Base-by-base conservation (phyloP, 306 rosid genomes). In the Trifolium pratense region DNA sequence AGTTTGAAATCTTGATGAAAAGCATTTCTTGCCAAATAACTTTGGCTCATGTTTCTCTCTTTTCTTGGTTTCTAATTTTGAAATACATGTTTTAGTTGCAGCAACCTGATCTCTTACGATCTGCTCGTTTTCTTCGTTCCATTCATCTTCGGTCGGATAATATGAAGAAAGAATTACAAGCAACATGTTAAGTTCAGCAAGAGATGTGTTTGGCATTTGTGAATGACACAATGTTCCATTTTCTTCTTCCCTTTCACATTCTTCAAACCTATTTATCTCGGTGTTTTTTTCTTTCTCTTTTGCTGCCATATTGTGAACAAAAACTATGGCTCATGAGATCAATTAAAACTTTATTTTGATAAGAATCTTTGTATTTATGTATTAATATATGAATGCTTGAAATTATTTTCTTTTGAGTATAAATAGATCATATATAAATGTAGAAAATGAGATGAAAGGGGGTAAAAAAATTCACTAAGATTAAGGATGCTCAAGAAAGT, bases 141-240 rank as follows among this genome's bases (percentile, higher is more conserved):
- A 36, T 6, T 85, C 86, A 34, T 89, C 81, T 0, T 29, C 20
- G 12, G 3, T 25, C 14, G 83, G 25, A 16, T 15, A 25, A 40
- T 86, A 73, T 6, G 81, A 66, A 0, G 91, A 87, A 52, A 83
- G 79, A n/a, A 80, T 25, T 74, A 89, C 86, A 32, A 80, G 40
- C n/a, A 89, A 51, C 71, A 81, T 83, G 66, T 89, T 87, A 59
- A 87, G 53, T 32, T 85, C 91, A 0, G 74, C 67, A 39, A 78
- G 77, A 13, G 71, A 45, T 5, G 83, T 40, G 68, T 79, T 67
- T 14, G 78, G 64, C n/a, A 16, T 20, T 3, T 46, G 73, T 16
- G 78, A 65, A 17, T 66, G 5, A 37, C 12, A n/a, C 26, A 17
- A 23, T 36, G 25, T 15, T 59, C 4, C 78, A 29, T 67, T 43